phyloP scores from a whole-genome alignment of 2,329 filamentous ascomycete genomes.

The Aspergillus ruber region DNA sequence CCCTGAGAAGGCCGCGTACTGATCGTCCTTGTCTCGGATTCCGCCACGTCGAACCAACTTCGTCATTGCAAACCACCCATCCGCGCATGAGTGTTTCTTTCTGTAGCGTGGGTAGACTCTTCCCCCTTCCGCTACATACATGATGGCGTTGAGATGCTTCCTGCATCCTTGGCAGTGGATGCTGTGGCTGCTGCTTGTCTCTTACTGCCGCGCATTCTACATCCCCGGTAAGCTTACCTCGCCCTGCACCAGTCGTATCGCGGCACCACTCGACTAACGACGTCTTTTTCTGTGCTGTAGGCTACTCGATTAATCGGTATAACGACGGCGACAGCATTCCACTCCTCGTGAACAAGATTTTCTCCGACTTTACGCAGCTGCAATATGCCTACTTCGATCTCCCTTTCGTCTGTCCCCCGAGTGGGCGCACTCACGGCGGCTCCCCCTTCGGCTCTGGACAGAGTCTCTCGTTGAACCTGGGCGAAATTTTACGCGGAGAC shows the following conservation, averaged over 20 bases:
- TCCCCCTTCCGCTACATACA: conserved; percentile 4
- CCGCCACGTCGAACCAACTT: conserved; percentile 13
- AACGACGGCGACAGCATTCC: conserved; percentile 69
- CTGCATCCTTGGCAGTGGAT: conserved; percentile 15
- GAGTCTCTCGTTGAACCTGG: conserved; percentile 74
- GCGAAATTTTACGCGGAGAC: conserved; percentile 80
- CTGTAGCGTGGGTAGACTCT: conserved; percentile 4
- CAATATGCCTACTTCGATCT: conserved; percentile 88
- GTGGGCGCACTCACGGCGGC: conserved; percentile 58
- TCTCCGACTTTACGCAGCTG: conserved; percentile 82
- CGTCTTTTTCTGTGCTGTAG: conserved; percentile 36
- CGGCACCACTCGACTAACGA: conserved; percentile 6
- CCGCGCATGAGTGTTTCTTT: conserved; percentile 6
- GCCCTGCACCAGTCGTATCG: background rate
- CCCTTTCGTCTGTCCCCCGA: conserved; percentile 78
- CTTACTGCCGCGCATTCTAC: conserved; percentile 64
- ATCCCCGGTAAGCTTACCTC: conserved; percentile 61
- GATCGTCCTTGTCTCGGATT: conserved; percentile 4
- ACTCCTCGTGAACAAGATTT: conserved; percentile 86
- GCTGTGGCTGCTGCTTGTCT: conserved; percentile 45
- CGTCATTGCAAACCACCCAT: conserved; percentile 1
- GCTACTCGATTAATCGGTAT: conserved; percentile 79
- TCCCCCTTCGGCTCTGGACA: conserved; percentile 67
- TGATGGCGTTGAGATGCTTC: conserved; percentile 11
- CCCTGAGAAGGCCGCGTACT: too few species aligned